These are phyloP conservation scores for Trichoderma lentiforme DNA, from an alignment of 2,329 filamentous ascomycete genomes.

Conservation along the genomic window DNA sequence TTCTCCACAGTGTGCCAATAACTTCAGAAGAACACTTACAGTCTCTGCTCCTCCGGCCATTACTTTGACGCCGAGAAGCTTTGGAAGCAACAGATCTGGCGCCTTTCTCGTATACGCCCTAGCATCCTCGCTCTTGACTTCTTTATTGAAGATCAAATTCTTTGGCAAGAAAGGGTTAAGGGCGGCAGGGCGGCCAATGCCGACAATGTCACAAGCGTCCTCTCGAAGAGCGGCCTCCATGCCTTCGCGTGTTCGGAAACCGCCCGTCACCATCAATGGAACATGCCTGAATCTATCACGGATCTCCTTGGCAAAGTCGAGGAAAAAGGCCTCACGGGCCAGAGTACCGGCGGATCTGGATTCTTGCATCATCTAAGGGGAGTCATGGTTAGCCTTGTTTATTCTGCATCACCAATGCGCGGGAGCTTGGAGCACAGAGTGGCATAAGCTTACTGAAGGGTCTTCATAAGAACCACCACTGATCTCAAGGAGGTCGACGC, in stretches of 20 bases:
- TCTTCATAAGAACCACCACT: constrained; percentile 61
- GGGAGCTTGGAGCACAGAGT: background rate
- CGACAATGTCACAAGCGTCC: constrained; percentile 41
- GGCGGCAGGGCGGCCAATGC: constrained; percentile 38
- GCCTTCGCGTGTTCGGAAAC: constrained; percentile 50
- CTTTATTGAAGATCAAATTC: constrained; percentile 34
- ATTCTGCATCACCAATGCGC: background rate
- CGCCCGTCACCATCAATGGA: constrained; percentile 58
- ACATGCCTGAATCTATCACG: constrained; percentile 43
- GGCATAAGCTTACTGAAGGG: constrained; percentile 36
- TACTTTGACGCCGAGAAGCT: constrained; percentile 23
- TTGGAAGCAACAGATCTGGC: constrained; percentile 24
- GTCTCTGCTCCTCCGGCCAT: constrained; percentile 20
- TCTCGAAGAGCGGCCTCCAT: constrained; percentile 40
- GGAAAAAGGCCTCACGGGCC: constrained; percentile 64
- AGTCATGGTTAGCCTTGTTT: background rate
- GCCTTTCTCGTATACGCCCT: constrained; percentile 29
- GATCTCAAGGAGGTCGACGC: constrained; percentile 66
- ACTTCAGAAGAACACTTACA: constrained; percentile 11
- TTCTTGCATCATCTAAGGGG: constrained; percentile 34
- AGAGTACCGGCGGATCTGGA: constrained; percentile 34
- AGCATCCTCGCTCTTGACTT: constrained; percentile 35
- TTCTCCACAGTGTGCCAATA: background rate
- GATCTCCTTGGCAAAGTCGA: constrained; percentile 55
- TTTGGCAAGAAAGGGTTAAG: constrained; percentile 38